phyloP scores from a whole-genome alignment of 352 stramenopile species.

The Thraustochytrium sp. region DNA sequence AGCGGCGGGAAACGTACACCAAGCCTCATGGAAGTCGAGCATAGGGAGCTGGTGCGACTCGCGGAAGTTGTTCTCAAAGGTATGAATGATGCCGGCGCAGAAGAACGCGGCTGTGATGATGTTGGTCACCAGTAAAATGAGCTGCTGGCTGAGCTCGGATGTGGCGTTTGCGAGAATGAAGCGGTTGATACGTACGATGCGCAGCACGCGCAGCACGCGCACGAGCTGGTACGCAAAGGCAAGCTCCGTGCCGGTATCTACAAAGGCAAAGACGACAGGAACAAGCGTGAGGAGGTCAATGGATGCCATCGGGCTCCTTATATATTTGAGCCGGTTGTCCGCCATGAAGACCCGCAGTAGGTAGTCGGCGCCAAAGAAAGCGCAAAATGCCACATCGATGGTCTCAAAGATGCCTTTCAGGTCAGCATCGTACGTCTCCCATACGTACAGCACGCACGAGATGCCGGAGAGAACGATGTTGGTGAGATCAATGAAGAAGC shows the following conservation, averaged over 20 bases:
- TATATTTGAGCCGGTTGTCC: constrained; percentile 3
- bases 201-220: neutral
- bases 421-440: constrained; percentile 5
- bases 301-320: neutral
- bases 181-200: constrained; percentile 4
- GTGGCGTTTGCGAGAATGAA: constrained; percentile 1
- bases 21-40: neutral
- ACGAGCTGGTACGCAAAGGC: neutral
- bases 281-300: constrained; percentile 4
- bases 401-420: neutral
- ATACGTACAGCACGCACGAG: constrained; percentile 3
- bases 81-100: neutral
- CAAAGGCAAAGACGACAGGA: constrained; percentile 2
- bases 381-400: neutral
- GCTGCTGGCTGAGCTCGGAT: neutral
- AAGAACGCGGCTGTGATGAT: constrained; percentile 8
- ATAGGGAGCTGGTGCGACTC: neutral
- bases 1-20: constrained; percentile 3
- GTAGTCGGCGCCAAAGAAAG: neutral
- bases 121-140: neutral
- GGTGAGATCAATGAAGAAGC: neutral
- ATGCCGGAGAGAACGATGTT: constrained; percentile 27
- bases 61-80: constrained; percentile 15
- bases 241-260: neutral
- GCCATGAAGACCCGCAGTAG: neutral